Evolutionary conservation across 345 rosid species (phyloP).

Genomic region (Ricinus communis): DNA sequence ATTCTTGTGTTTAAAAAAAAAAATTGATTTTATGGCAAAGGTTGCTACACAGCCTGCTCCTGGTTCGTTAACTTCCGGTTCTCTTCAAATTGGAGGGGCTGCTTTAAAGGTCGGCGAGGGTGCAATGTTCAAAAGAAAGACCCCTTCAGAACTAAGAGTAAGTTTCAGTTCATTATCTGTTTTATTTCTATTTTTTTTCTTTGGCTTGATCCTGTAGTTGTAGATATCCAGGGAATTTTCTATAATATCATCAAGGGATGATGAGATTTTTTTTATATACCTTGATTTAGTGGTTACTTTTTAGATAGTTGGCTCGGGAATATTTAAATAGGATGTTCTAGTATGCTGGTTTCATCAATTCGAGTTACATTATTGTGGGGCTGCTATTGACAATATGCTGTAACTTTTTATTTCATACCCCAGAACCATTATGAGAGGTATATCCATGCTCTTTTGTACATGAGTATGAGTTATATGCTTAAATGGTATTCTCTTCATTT

Average conservation of each 20-base stretch:
- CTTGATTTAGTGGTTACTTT: too few relatives aligned
- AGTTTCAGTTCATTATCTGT: constrained; percentile 18
- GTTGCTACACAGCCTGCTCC: constrained; percentile 53
- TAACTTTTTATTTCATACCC: neutral
- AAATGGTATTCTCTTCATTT: neutral
- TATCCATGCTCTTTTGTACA: neutral
- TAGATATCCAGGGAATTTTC: too few relatives aligned
- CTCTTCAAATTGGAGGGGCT: constrained; percentile 49
- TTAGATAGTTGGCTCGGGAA: too few relatives aligned
- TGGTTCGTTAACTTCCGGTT: constrained; percentile 40
- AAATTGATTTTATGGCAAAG: constrained; percentile 67
- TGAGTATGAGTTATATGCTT: neutral
- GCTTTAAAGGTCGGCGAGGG: constrained; percentile 35
- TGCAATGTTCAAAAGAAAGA: constrained; percentile 59
- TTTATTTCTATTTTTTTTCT: constrained; percentile 1
- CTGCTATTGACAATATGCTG: neutral
- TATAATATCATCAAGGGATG: too few relatives aligned
- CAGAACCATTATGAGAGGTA: neutral
- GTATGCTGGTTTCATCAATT: neutral
- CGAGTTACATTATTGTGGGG: neutral
- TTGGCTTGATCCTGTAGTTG: neutral
- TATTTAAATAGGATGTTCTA: too few relatives aligned
- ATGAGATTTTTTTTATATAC: too few relatives aligned
- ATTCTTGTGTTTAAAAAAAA: too few relatives aligned
- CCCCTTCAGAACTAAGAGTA: constrained; percentile 87